Conservation (phyloP, 495 filamentous ascomycete genomes). For the Xylaria nigripes region DNA sequence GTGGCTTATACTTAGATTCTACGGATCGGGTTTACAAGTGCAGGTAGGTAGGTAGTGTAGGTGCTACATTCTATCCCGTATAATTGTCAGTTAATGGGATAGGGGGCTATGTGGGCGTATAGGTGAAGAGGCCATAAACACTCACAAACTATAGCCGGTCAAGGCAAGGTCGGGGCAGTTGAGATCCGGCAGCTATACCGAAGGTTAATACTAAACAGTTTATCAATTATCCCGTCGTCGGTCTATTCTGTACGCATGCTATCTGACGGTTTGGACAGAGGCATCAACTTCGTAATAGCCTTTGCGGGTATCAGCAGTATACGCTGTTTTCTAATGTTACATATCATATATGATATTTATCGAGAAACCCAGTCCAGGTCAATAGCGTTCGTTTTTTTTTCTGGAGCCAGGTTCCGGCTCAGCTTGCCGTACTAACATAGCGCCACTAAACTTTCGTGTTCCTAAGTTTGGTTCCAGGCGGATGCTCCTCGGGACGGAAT, state of each 20-base stretch:
- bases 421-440: background rate
- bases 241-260: background rate
- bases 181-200: no score
- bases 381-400: background rate
- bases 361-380: background rate
- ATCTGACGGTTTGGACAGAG: background rate
- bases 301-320: background rate
- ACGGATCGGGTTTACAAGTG: no score
- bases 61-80: no score
- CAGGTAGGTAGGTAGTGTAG: no score
- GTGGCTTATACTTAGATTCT: no score
- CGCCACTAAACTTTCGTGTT: slow-evolving; percentile 18
- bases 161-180: no score
- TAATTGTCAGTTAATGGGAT: no score
- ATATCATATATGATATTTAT: slow-evolving; percentile 1
- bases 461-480: slow-evolving; percentile 41
- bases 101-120: no score
- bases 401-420: background rate
- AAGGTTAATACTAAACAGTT: no score
- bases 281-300: background rate
- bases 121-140: no score
- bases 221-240: slow-evolving; percentile 1
- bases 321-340: slow-evolving; percentile 6
- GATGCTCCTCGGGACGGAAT: slow-evolving; percentile 40
- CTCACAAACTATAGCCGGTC: no score